Evolutionary conservation across 345 rosid species (phyloP).

Genomic region (Gossypium stocksii): DNA sequence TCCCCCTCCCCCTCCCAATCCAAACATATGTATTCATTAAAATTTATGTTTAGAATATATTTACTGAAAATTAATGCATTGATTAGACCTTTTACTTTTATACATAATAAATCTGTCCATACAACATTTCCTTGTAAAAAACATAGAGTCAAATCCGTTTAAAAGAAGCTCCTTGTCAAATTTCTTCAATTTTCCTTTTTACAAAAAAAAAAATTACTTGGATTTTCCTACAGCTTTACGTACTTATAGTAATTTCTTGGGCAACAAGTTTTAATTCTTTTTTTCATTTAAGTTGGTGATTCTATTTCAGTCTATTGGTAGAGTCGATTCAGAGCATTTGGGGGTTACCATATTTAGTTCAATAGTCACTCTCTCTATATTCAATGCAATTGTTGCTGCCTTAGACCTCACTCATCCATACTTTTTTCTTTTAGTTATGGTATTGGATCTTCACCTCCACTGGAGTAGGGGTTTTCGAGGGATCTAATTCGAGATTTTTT

Average conservation of each 20-base stretch:
- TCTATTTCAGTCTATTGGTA: neutral
- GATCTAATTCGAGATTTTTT: no score
- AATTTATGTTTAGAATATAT: neutral
- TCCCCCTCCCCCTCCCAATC: neutral
- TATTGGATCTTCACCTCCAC: neutral
- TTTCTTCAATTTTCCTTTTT: neutral
- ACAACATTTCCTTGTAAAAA: neutral
- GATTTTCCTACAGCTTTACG: neutral
- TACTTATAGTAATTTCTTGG: neutral
- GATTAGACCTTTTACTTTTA: neutral
- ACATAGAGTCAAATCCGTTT: neutral
- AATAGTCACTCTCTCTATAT: neutral
- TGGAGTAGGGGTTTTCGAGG: no score
- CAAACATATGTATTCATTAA: neutral
- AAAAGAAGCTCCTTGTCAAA: neutral
- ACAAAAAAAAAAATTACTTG: neutral
- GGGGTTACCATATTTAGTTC: slow-evolving; percentile 2
- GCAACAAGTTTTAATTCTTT: neutral
- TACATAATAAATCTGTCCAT: neutral
- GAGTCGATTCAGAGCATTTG: neutral
- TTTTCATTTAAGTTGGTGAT: neutral
- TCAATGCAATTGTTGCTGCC: neutral
- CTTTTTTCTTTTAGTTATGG: neutral
- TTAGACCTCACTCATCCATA: neutral
- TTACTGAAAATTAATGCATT: neutral